phyloP scores from a whole-genome alignment of 2,329 filamentous ascomycete genomes.

The Chaetomium strumarium region DNA sequence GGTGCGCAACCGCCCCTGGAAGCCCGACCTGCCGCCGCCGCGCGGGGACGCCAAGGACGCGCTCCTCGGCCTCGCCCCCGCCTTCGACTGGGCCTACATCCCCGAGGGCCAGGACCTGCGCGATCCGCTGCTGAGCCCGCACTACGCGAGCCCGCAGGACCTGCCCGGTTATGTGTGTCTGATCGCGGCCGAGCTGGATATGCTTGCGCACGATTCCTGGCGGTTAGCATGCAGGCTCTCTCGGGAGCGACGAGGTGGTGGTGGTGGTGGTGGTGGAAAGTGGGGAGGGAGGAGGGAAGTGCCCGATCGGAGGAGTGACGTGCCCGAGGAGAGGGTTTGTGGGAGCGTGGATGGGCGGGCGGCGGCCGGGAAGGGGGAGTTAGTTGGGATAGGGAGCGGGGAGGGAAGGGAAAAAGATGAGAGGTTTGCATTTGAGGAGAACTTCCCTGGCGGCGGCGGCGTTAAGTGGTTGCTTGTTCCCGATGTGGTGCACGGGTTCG shows the following conservation, averaged over 20 bases:
- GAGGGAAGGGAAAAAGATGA: slow-evolving; percentile 24
- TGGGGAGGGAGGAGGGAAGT: slow-evolving; percentile 22
- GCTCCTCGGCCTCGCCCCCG: slow-evolving; percentile 26
- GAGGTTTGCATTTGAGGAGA: slow-evolving; percentile 28
- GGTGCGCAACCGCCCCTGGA: slow-evolving; percentile 32
- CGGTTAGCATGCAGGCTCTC: slow-evolving; percentile 32
- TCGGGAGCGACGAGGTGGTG: slow-evolving; percentile 16
- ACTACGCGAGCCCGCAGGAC: slow-evolving; percentile 26
- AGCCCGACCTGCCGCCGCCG: slow-evolving; percentile 25
- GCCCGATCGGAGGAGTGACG: slow-evolving; percentile 10
- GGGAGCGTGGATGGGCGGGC: slow-evolving; percentile 6
- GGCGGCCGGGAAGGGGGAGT: slow-evolving; percentile 1
- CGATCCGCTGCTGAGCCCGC: slow-evolving; percentile 40
- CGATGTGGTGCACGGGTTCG: slow-evolving; percentile 38
- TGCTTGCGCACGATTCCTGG: slow-evolving; percentile 39
- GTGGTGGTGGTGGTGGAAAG: neutral
- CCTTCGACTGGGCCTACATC: slow-evolving; percentile 40
- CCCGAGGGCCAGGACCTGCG: slow-evolving; percentile 31
- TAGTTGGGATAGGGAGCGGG: slow-evolving; percentile 10
- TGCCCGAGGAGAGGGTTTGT: slow-evolving; percentile 10
- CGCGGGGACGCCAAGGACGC: slow-evolving; percentile 27
- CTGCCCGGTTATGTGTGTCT: slow-evolving; percentile 40
- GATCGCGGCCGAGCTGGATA: slow-evolving; percentile 40
- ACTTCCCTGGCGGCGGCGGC: slow-evolving; percentile 21
- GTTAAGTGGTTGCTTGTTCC: slow-evolving; percentile 39